phyloP scores from a whole-genome alignment of 768 basidiomycete species.

The Boletus pseudo-olivaceus region DNA sequence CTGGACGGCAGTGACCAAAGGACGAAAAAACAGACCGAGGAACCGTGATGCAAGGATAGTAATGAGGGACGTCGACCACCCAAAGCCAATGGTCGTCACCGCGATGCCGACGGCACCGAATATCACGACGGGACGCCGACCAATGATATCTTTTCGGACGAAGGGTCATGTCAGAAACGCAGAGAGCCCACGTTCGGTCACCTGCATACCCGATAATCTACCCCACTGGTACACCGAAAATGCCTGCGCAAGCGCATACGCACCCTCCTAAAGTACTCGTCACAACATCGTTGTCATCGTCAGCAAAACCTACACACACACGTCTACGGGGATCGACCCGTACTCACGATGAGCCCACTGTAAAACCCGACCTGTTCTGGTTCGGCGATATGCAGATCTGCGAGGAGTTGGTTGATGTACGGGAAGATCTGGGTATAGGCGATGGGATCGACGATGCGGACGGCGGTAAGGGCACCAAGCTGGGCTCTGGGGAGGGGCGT shows the following conservation, averaged over 20 bases:
- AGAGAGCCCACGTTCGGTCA: not conserved
- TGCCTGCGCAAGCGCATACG: not conserved
- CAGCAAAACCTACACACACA: not conserved
- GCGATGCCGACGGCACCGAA: slow-evolving; percentile 1
- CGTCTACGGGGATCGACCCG: no score
- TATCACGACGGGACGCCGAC: slow-evolving; percentile 5
- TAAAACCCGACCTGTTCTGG: slow-evolving; percentile 10
- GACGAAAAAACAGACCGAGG: not conserved
- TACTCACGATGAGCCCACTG: slow-evolving; percentile 5
- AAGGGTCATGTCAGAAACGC: not conserved
- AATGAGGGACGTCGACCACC: slow-evolving; percentile 9
- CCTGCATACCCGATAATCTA: slow-evolving; percentile 1
- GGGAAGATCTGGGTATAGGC: slow-evolving; percentile 5
- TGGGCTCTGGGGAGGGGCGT: slow-evolving; percentile 3
- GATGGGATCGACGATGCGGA: not conserved
- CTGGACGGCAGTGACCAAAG: not conserved
- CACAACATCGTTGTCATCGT: not conserved
- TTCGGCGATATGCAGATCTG: not conserved
- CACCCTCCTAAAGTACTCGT: not conserved
- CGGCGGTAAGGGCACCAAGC: not conserved
- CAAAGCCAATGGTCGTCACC: slow-evolving; percentile 2
- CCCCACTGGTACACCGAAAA: slow-evolving; percentile 10
- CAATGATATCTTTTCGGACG: not conserved
- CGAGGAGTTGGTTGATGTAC: slow-evolving; percentile 9
- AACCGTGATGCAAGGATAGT: slow-evolving; percentile 5